phyloP scores from a whole-genome alignment of 2,329 filamentous ascomycete genomes.

The Onygena corvina region DNA sequence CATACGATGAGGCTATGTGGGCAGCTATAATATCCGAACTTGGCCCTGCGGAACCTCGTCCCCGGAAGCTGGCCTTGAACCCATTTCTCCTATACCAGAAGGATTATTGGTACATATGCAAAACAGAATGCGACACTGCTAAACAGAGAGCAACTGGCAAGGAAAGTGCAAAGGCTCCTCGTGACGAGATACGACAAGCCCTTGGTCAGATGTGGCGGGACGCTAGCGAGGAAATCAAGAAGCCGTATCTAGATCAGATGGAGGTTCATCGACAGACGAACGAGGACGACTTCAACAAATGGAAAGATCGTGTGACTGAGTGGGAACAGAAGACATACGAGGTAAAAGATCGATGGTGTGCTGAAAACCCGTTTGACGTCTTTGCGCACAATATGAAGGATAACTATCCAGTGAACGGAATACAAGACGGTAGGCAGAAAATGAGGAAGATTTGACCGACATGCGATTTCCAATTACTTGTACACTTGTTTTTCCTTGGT shows the following conservation, averaged over 20 bases:
- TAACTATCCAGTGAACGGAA: background rate
- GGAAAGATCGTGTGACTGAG: conserved; percentile 56
- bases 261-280: conserved; percentile 58
- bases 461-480: background rate
- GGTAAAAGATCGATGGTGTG: conserved; percentile 32
- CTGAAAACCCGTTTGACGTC: conserved; percentile 26
- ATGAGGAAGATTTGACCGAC: conserved; percentile 8
- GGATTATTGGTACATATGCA: conserved; percentile 51
- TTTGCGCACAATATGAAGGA: conserved; percentile 11
- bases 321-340: conserved; percentile 32
- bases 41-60: conserved; percentile 62
- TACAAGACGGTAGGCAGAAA: conserved; percentile 2
- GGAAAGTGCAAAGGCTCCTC: conserved; percentile 52
- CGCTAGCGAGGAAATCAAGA: conserved; percentile 54
- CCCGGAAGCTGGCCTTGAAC: conserved; percentile 63
- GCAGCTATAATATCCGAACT: conserved; percentile 48
- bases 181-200: conserved; percentile 68
- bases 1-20: conserved; percentile 48
- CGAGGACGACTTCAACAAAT: conserved; percentile 51
- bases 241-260: conserved; percentile 66
- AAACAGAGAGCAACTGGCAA: conserved; percentile 53
- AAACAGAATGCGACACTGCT: conserved; percentile 57
- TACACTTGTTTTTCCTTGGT: background rate
- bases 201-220: conserved; percentile 87
- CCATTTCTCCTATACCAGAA: conserved; percentile 86